Base-by-base conservation (phyloP, 1,139 yeast species). In the Yamadazyma friedrichii region DNA sequence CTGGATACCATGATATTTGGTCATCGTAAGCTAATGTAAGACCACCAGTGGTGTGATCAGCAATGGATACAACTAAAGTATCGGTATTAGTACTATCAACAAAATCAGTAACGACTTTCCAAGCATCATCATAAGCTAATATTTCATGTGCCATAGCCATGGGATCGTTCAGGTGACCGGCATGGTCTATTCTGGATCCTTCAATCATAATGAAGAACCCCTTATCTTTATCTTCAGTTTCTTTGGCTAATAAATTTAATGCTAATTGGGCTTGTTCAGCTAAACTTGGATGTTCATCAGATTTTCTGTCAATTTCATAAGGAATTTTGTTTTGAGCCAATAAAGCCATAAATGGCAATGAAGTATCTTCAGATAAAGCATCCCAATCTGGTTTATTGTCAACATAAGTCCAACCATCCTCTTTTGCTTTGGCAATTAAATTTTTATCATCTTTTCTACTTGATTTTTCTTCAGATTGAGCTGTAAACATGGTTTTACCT, bases 21-120 rank as follows among this genome's bases (percentile, higher is more conserved):
- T 84, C 66, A 64, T 88, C 95, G 61, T 84, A 76, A 2, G 93
- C 89, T 36, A 84, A 74, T 31, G 68, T 65, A 38, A 88, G 69
- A 1, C 96, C 96, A 47, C 96, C 96, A 35, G 96, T 88, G 59
- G 88, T 96, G 62, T 88, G 97, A 58, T 88, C 96, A 27, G 94
- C 84, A 1, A 95, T 87, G 15, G 89, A 78, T 32, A 88, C 67
- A 25, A 88, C 74, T 38, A 84, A 67, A 0, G 96, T 87, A 47
- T 87, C 95, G 10, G 76, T 78, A 38, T 84, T 84, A 3, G 82
- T 59, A 11, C 70, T 55, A 46, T 83, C 78, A 35, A 84, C 86
- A 58, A 79, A 88, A 31, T 84, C 79, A 36, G 77, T 61, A 2
- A 82, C 95, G 9, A 84, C 84, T 45, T 73, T 59, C 62, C 84